Evolutionary conservation across 495 filamentous ascomycete species (phyloP).

Genomic region (Chaetomium tenue): DNA sequence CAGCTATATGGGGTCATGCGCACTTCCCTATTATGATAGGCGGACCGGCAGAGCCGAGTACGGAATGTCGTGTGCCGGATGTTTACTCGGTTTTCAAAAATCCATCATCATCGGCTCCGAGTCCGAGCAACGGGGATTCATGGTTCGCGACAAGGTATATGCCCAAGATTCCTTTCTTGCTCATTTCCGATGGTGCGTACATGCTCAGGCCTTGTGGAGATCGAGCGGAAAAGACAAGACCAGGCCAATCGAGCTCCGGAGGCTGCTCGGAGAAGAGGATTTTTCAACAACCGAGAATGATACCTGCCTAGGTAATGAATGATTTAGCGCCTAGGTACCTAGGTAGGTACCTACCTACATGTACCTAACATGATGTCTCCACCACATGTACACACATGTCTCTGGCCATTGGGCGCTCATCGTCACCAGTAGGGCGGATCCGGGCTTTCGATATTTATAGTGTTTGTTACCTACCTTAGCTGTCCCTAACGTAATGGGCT

Average conservation of each 20-base stretch:
- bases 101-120: background rate
- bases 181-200: constrained; percentile 47
- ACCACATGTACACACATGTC: too few species aligned
- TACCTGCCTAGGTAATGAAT: too few species aligned
- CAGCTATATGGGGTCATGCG: constrained; percentile 39
- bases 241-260: constrained; percentile 26
- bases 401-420: too few species aligned
- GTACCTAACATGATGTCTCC: too few species aligned
- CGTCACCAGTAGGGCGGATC: too few species aligned
- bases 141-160: constrained; percentile 37
- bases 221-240: constrained; percentile 38
- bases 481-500: too few species aligned
- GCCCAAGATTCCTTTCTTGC: constrained; percentile 34
- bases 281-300: constrained; percentile 4
- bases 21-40: constrained; percentile 44
- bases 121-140: constrained; percentile 28
- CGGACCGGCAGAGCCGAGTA: constrained; percentile 37
- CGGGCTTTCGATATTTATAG: too few species aligned
- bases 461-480: too few species aligned
- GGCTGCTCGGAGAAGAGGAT: too few species aligned
- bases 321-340: too few species aligned
- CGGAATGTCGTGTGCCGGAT: constrained; percentile 44
- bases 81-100: constrained; percentile 42
- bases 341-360: too few species aligned
- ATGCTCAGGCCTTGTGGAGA: constrained; percentile 42